phyloP scores from a whole-genome alignment of 2,329 filamentous ascomycete genomes.

The Claviceps arundinis region DNA sequence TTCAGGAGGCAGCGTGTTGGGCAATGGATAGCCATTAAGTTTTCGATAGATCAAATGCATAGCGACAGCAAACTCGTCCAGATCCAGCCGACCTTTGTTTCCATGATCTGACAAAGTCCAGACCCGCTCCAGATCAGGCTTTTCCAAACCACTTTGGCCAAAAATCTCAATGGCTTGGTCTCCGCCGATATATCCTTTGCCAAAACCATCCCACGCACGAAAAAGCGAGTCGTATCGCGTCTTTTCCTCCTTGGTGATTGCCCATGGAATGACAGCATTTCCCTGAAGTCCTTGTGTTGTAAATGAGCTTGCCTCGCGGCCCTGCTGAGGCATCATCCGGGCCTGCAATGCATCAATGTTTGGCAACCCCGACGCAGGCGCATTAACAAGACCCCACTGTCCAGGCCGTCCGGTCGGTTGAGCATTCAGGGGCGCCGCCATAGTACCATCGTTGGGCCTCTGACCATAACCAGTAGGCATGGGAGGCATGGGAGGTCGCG shows the following conservation, averaged over 20 bases:
- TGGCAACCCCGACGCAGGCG: slow-evolving; percentile 74
- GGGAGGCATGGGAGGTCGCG: slow-evolving; percentile 81
- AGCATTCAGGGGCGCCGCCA: slow-evolving; percentile 60
- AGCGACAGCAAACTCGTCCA: slow-evolving; percentile 94
- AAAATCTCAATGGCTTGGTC: slow-evolving; percentile 95
- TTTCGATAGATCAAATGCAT: slow-evolving; percentile 99
- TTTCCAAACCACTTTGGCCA: slow-evolving; percentile 86
- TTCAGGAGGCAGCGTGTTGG: slow-evolving; percentile 76
- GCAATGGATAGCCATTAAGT: slow-evolving; percentile 88
- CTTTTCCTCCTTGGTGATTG: slow-evolving; percentile 97
- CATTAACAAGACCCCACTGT: slow-evolving; percentile 97
- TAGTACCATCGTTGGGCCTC: slow-evolving; percentile 39
- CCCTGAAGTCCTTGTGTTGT: slow-evolving; percentile 80
- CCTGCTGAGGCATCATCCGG: slow-evolving; percentile 94
- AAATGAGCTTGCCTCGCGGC: slow-evolving; percentile 69
- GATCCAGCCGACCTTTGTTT: slow-evolving; percentile 85
- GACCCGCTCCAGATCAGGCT: slow-evolving; percentile 76
- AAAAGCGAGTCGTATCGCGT: slow-evolving; percentile 92
- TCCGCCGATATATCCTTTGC: slow-evolving; percentile 83
- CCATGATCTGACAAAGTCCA: slow-evolving; percentile 92
- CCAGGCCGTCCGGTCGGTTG: slow-evolving; percentile 88
- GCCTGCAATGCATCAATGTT: slow-evolving; percentile 88
- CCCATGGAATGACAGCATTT: slow-evolving; percentile 94
- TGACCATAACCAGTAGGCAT: slow-evolving; percentile 48
- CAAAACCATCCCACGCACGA: slow-evolving; percentile 89